Evolutionary conservation across 148 eudicot genomes (phyloP).

Genomic region (Selenicereus undatus): DNA sequence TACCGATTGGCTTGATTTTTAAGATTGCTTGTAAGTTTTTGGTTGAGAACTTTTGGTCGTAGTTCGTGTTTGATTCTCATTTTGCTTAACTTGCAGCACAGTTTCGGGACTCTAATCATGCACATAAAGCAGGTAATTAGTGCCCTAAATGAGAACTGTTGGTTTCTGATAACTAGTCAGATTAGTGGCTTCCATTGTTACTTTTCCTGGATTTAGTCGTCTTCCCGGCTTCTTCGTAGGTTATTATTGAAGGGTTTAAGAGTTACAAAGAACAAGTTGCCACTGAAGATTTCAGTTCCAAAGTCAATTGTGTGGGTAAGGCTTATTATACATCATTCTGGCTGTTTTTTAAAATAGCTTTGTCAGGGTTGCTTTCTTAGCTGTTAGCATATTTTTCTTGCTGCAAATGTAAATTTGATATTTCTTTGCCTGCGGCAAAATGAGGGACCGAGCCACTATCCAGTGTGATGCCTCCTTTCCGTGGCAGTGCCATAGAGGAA

Average conservation of each 20-base stretch:
- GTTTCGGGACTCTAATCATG: constrained; percentile 37
- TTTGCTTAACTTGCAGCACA: constrained; percentile 18
- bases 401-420: background rate
- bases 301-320: constrained; percentile 95
- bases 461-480: background rate
- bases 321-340: background rate
- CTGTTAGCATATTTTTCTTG: background rate
- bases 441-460: background rate
- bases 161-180: background rate
- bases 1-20: background rate
- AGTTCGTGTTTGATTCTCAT: constrained; percentile 3
- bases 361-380: background rate
- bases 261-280: constrained; percentile 94
- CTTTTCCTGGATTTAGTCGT: background rate
- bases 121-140: constrained; percentile 73
- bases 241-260: constrained; percentile 95
- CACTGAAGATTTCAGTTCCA: constrained; percentile 80
- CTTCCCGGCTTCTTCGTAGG: constrained; percentile 34
- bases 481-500: background rate
- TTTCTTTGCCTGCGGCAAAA: background rate
- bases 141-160: background rate
- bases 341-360: background rate
- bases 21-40: background rate
- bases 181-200: background rate
- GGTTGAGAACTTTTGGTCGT: background rate